Conservation (phyloP, 1,284 basidiomycete species). For the Dichomitus squalens region DNA sequence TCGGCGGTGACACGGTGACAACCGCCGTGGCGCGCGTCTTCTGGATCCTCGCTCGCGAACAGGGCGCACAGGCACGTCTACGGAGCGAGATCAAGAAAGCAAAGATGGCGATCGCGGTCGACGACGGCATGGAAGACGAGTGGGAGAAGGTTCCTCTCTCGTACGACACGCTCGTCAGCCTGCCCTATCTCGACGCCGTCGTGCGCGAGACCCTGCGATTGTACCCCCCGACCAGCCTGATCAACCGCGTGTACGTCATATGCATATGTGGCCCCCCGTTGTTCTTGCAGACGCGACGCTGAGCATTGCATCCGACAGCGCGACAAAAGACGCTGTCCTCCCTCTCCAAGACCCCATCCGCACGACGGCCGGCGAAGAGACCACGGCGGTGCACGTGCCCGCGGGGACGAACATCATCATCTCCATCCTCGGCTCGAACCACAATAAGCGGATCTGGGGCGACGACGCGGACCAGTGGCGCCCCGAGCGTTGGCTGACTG, state of each 20-base stretch:
- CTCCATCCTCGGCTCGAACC: conserved; percentile 27
- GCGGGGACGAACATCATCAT: conserved; percentile 22
- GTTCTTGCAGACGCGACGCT: too few species aligned
- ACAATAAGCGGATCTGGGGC: conserved; percentile 42
- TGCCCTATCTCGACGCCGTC: conserved; percentile 60
- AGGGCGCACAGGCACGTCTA: conserved; percentile 29
- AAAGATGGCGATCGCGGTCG: conserved; percentile 10
- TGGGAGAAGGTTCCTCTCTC: conserved; percentile 20
- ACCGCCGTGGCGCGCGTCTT: conserved; percentile 31
- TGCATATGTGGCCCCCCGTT: too few species aligned
- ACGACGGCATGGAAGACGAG: neutral
- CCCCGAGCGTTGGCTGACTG: conserved; percentile 42
- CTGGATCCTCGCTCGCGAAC: conserved; percentile 30
- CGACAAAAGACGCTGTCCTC: conserved; percentile 23
- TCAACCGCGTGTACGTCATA: conserved; percentile 21
- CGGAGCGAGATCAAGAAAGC: conserved; percentile 32
- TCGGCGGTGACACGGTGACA: conserved; percentile 35
- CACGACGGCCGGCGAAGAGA: conserved; percentile 30
- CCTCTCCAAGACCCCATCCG: conserved; percentile 42
- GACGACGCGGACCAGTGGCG: conserved; percentile 43
- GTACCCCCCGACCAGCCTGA: conserved; percentile 34
- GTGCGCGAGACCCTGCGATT: conserved; percentile 40
- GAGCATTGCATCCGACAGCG: neutral
- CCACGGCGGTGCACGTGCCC: conserved; percentile 28
- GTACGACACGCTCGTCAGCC: conserved; percentile 27